phyloP scores from a whole-genome alignment of 2,329 filamentous ascomycete species.

The Paecilomyces fulvus region DNA sequence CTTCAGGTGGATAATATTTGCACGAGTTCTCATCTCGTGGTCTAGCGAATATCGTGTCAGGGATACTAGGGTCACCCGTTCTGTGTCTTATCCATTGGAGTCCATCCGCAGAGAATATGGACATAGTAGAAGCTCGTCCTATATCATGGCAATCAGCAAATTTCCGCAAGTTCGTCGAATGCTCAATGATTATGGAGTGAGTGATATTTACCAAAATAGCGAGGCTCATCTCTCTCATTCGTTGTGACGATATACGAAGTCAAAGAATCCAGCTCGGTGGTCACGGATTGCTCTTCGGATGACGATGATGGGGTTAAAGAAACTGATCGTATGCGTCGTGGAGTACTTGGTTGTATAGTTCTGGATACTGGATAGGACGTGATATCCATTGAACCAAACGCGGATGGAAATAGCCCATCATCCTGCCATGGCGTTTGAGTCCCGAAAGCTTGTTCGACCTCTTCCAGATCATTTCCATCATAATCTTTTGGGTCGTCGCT shows the following conservation, averaged over 20 bases:
- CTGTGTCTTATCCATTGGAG: conserved; percentile 96
- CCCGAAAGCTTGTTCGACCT: not conserved
- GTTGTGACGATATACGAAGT: conserved; percentile 76
- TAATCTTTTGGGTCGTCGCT: conserved; percentile 6
- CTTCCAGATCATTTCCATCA: not conserved
- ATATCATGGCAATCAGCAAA: conserved; percentile 11
- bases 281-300: conserved; percentile 1
- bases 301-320: conserved; percentile 3
- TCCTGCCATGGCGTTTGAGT: not conserved
- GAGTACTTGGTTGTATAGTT: not conserved
- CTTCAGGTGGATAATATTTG: conserved; percentile 91
- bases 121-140: conserved; percentile 90
- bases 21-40: conserved; percentile 81
- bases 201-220: conserved; percentile 66
- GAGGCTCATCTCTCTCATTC: conserved; percentile 79
- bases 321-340: conserved; percentile 6
- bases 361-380: not conserved
- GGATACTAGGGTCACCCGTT: conserved; percentile 85
- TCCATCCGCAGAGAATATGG: conserved; percentile 90
- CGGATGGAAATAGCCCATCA: not conserved
- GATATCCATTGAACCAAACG: not conserved
- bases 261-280: conserved; percentile 26
- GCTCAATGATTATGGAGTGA: not conserved
- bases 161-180: not conserved
- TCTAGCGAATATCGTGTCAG: conserved; percentile 74